Base-by-base conservation (phyloP, 176 grass and related monocot genomes). In the bread wheat (Triticum aestivum) region DNA sequence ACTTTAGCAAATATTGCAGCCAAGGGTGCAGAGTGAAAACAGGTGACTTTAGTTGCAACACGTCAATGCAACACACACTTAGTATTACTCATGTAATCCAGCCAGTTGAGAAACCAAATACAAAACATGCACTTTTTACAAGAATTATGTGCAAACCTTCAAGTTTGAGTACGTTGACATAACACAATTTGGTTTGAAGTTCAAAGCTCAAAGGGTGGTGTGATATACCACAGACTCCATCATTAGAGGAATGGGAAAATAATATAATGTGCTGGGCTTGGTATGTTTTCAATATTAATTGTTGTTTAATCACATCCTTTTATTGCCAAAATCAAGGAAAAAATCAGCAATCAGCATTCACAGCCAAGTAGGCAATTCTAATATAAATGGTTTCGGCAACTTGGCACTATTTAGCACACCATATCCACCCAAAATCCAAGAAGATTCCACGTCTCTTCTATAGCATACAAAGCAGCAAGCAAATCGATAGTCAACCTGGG, bases 341-440 rank as follows among this genome's bases (percentile, higher is more conserved):
- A 67, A 64, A 1, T 85, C 41, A 85, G 72, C 37, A 64, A 15
- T 77, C 18, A 77, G 72, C 34, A 65, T 29, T 77, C 34, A 18
- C 72, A 37, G 27, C 29, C 18, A 37, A 49, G 27, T 14, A 66
- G 61, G 61, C 29, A 54, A 67, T 61, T 52, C 26, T 75, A 47
- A 32, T 32, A 42, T 4, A 11, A 66, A 75, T 4, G 42, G 10
- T 67, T 77, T 12, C 73, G 15, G 61, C 41, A 85, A 54, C 11
- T 35, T 77, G 27, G 61, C 72, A 77, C 41, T 42, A 51, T 68
- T 56, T 44, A 78, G 73, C 8, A 56, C 58, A 78, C 73, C 61
- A 68, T 11, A 78, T 78, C 73, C 72, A 67, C 15, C 73, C 61
- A 85, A 67, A 65, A 78, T 20, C 4, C 27, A 24, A 77, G 21